Evolutionary conservation across 495 filamentous ascomycete species (phyloP), one percentile per base, ranked within the genome.

Genomic region (Aspergillus homomorphus): DNA sequence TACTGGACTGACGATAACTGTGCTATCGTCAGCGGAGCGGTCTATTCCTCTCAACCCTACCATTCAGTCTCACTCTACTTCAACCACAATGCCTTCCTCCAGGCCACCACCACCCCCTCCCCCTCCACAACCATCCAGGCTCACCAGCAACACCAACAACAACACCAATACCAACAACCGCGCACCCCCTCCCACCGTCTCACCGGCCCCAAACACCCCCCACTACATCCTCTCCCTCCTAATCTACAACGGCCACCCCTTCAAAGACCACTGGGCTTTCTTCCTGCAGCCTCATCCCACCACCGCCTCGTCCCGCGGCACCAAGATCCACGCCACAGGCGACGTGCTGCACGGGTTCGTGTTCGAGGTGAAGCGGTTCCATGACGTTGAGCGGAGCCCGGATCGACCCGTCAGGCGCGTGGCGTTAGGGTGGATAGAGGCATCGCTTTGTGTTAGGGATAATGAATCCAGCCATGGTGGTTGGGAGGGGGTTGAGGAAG

Each of bases 221-320:
- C 24, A 7, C 28, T 19, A 21, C 12, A 18, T 1, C 44, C 67
- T 9, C 60, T 60, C 24, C 19, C 45, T 72, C 15, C 45, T 71
- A 24, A 64, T 66, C 46, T 72, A 33, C 51, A 73, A 69, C 50
- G 70, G 70, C 16, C 24, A 46, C 6, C 66, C 66, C 16, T 71
- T 71, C 60, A 68, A 66, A 53, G 65, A 73, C 53, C 68, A 73
- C 51, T 73, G 70, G 70, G 65, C 66, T 0, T 71, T 68, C 28
- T 73, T 50, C 22, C 42, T 69, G 2, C 54, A 51, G 19, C n/a
- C n/a, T n/a, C n/a, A n/a, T n/a, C 67, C 63, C 3, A 58, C 53
- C 19, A 1, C 16, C 1, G n/a, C 65, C 30, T 44, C 59, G 9
- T 15, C 62, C 19, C 15, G 64, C 14, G 70, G 70, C 4, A 59